A percentile compares a stretch with the other conserved stretches of the same genome.
Evolutionary conservation across 805 yeast genomes (phyloP).

Genomic region (Candida pseudofarinosa): DNA sequence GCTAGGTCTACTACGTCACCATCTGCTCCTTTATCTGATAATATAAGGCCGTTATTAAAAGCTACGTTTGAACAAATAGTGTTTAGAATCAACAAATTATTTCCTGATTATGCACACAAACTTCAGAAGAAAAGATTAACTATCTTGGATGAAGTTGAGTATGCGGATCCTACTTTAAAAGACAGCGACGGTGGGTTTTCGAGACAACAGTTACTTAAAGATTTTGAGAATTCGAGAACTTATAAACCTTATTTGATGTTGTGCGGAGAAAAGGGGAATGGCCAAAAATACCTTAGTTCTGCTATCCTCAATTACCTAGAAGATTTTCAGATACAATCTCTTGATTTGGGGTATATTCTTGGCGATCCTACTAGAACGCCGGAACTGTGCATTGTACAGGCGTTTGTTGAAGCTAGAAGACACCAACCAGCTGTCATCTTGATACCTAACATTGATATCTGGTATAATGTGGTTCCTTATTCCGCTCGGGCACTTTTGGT

Average conservation of each 20-base stretch:
- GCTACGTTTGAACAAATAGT: constrained; percentile 45
- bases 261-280: constrained; percentile 72
- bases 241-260: constrained; percentile 80
- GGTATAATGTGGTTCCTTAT: constrained; percentile 64
- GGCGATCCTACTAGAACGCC: constrained; percentile 78
- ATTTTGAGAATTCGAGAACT: constrained; percentile 54
- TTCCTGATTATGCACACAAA: constrained; percentile 50
- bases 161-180: constrained; percentile 51
- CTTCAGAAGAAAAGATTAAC: constrained; percentile 42
- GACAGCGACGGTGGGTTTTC: constrained; percentile 65
- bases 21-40: constrained; percentile 76
- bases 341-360: constrained; percentile 74
- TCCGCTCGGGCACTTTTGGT: constrained; percentile 69
- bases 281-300: constrained; percentile 79
- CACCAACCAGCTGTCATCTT: constrained; percentile 84
- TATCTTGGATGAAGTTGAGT: constrained; percentile 65
- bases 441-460: constrained; percentile 77
- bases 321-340: constrained; percentile 82
- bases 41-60: constrained; percentile 61
- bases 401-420: constrained; percentile 81
- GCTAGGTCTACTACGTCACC: constrained; percentile 75
- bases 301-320: constrained; percentile 81
- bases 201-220: constrained; percentile 56
- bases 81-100: constrained; percentile 46
- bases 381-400: constrained; percentile 79